Percentiles rank a stretch among this genome's conserved stretches.
Evolutionary conservation across 2,329 filamentous ascomycete genomes (phyloP).

Genomic region (Magnaporthiopsis incrustans): DNA sequence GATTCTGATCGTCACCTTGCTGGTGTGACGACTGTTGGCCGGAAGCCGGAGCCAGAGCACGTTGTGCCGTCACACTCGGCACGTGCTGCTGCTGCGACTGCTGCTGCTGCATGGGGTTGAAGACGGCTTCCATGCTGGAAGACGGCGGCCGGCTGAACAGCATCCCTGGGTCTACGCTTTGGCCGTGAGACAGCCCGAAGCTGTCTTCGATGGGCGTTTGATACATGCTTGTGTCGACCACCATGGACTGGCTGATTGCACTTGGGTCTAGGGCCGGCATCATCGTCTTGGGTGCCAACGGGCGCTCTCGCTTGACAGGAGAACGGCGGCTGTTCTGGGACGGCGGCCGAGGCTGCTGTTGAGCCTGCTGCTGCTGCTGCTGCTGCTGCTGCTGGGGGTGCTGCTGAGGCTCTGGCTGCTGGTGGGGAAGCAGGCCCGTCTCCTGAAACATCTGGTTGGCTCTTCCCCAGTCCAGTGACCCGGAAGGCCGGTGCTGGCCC

Average conservation of each 20-base stretch:
- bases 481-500: constrained; percentile 39
- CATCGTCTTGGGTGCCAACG: constrained; percentile 42
- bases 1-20: neutral
- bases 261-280: constrained; percentile 31
- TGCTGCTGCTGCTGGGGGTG: constrained; percentile 12
- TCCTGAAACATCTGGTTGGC: constrained; percentile 48
- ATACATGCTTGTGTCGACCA: constrained; percentile 29
- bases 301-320: constrained; percentile 32
- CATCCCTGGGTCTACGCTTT: constrained; percentile 52
- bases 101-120: constrained; percentile 8
- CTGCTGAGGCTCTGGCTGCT: constrained; percentile 16
- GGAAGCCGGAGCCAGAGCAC: constrained; percentile 12
- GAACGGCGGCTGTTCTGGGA: constrained; percentile 11
- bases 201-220: constrained; percentile 38
- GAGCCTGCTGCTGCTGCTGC: constrained; percentile 14
- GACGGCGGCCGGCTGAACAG: constrained; percentile 46
- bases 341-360: constrained; percentile 6
- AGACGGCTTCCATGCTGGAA: constrained; percentile 34
- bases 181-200: constrained; percentile 38
- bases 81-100: constrained; percentile 4
- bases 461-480: constrained; percentile 50
- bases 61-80: constrained; percentile 1
- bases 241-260: constrained; percentile 27
- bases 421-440: constrained; percentile 25
- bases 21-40: neutral